Evolutionary conservation across 1,284 basidiomycete species (phyloP), one percentile per base, ranked within the genome.

Genomic region (Chalciporus piperatoides): DNA sequence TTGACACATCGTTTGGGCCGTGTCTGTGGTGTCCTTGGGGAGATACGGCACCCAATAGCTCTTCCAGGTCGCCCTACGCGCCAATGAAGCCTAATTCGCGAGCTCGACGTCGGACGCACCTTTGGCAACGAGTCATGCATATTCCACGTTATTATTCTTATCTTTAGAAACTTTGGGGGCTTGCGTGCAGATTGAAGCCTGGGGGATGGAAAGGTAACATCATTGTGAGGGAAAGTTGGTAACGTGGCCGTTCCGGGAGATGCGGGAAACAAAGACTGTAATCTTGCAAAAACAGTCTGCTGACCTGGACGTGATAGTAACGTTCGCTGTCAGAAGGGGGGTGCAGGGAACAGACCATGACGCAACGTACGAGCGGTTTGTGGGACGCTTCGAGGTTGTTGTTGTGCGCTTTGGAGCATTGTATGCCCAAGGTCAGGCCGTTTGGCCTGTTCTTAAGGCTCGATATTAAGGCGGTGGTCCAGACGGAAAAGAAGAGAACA

Each of bases 61-160:
- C 84, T 56, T 81, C 77, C 39, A 92, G 68, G 61, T 92, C 82
- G 9, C 90, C 90, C 82, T 90, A 48, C 36, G 10, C 15, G 39
- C 25, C 38, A 12, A 50, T 55, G 40, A 57, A 53, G 44, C 44
- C 25, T 4, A 8, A 21, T 40, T 30, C n/a, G 7, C 15, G 24
- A 23, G 1, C 3, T 39, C 23, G 53, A 39, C 33, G 25, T 25
- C 15, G 41, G 2, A 60, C 59, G n/a, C 32, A 82, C 84, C 77
- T 86, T 88, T 27, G 86, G 86, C 5, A 88, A 60, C 1, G 81
- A 81, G 58, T 88, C 83, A 57, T 88, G 83, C 86, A 89, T 90
- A 60, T 89, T 90, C 87, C 87, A 81, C 28, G 78, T 75, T 25
- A 80, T 44, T 45, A 80, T 74, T 24, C 76, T 65, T 11, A 79